These are phyloP conservation scores for Raffaelea albimanens DNA, from an alignment of 2,329 filamentous ascomycete species.

Conservation along the genomic window DNA sequence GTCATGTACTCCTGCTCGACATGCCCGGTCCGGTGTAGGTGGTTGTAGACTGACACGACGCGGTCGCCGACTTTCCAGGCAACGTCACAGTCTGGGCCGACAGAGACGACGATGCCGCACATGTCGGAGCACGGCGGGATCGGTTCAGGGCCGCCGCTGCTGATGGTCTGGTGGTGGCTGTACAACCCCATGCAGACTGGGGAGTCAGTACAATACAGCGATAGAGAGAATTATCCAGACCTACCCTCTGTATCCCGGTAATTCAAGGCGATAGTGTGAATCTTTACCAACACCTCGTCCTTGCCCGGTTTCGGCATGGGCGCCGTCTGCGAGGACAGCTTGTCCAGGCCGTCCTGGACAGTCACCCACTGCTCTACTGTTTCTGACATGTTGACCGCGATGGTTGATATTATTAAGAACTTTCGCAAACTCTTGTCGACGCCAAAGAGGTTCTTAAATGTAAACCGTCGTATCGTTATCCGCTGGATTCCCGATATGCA, in stretches of 20 bases:
- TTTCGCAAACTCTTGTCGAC: too few relatives aligned
- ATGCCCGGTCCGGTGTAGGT: slow-evolving; percentile 48
- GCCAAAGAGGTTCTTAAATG: too few relatives aligned
- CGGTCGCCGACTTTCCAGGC: slow-evolving; percentile 48
- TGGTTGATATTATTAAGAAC: too few relatives aligned
- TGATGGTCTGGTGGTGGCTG: slow-evolving; percentile 50
- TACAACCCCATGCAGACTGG: slow-evolving; percentile 57
- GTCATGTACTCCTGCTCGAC: slow-evolving; percentile 44
- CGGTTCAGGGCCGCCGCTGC: slow-evolving; percentile 22
- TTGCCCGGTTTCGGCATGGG: slow-evolving; percentile 36
- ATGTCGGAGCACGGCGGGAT: slow-evolving; percentile 63
- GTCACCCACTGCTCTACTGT: slow-evolving; percentile 42
- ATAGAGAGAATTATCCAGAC: slow-evolving; percentile 1
- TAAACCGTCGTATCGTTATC: too few relatives aligned
- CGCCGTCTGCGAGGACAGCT: slow-evolving; percentile 33
- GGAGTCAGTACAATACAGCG: neutral
- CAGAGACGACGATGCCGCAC: slow-evolving; percentile 49
- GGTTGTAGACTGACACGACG: slow-evolving; percentile 58
- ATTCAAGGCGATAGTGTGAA: slow-evolving; percentile 37
- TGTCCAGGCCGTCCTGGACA: slow-evolving; percentile 44
- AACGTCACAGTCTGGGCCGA: slow-evolving; percentile 29
- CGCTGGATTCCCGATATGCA: too few relatives aligned
- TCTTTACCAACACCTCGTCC: slow-evolving; percentile 41
- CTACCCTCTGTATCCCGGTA: slow-evolving; percentile 40
- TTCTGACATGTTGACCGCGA: too few relatives aligned